Percentiles rank a stretch among this genome's conserved stretches.
These are phyloP conservation scores for Aureobasidium leucospermi DNA, from an alignment of 2,329 filamentous ascomycete genomes.

Conservation along the genomic window DNA sequence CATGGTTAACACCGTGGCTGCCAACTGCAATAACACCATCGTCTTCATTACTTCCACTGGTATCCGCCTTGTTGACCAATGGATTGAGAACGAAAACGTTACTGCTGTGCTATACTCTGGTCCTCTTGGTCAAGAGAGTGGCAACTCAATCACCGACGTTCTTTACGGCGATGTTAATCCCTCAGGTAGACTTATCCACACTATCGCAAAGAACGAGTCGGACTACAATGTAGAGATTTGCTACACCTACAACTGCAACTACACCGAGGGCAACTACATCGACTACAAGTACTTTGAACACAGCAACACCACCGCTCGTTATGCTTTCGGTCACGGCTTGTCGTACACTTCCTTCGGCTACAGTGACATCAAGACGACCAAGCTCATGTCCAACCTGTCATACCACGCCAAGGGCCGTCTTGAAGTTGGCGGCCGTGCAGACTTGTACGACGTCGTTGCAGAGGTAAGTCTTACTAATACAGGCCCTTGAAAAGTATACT, in stretches of 20 bases:
- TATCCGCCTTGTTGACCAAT: constrained; percentile 13
- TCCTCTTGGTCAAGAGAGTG: constrained; percentile 37
- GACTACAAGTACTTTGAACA: constrained; percentile 67
- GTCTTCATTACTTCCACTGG: constrained; percentile 39
- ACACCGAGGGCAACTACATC: constrained; percentile 66
- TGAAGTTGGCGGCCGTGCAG: constrained; percentile 48
- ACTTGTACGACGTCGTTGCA: constrained; percentile 45
- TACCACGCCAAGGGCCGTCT: constrained; percentile 49
- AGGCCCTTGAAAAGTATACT: not conserved
- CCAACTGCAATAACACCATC: constrained; percentile 42
- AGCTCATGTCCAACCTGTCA: constrained; percentile 65
- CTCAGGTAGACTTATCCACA: constrained; percentile 59
- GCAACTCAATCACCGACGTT: constrained; percentile 40
- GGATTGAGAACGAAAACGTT: constrained; percentile 28
- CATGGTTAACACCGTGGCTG: constrained; percentile 37
- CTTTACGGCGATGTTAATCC: constrained; percentile 38
- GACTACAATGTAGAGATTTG: constrained; percentile 64
- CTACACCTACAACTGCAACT: constrained; percentile 60
- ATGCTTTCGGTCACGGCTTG: constrained; percentile 32
- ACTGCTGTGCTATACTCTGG: constrained; percentile 34
- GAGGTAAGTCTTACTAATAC: not conserved
- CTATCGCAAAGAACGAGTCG: constrained; percentile 57
- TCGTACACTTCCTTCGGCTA: constrained; percentile 30
- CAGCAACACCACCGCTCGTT: constrained; percentile 22
- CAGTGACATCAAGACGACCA: constrained; percentile 39